Evolutionary conservation across 2,329 filamentous ascomycete genomes (phyloP).

Genomic region (Colletotrichum kahawae): DNA sequence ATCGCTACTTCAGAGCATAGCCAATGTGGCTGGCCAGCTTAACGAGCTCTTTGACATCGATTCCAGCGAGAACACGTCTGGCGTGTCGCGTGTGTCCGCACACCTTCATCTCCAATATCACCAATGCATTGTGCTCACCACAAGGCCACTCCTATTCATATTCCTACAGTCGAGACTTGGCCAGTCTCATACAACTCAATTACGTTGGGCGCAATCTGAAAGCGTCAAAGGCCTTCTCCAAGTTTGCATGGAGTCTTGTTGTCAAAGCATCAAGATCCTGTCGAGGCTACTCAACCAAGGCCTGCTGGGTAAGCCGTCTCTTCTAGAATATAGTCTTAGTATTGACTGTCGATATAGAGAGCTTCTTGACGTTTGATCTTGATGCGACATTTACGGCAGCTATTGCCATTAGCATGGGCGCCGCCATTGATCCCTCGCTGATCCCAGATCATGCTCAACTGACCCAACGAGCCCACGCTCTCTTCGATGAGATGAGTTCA

Average conservation of each 20-base stretch:
- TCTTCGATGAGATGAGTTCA: neutral
- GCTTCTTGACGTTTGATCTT: neutral
- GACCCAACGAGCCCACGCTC: neutral
- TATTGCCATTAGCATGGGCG: neutral
- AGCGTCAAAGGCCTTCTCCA: neutral
- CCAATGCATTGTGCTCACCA: neutral
- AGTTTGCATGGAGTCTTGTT: neutral
- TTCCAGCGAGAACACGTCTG: neutral
- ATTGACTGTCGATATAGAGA: neutral
- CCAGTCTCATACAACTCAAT: neutral
- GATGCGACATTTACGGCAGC: neutral
- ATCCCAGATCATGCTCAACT: neutral
- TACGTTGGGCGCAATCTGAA: neutral
- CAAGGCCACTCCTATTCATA: neutral
- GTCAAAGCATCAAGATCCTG: neutral
- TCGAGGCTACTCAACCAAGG: neutral
- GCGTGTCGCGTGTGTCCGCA: neutral
- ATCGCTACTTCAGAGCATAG: neutral
- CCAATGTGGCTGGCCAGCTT: neutral
- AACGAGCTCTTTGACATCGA: neutral
- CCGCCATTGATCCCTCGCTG: neutral
- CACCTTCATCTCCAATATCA: neutral
- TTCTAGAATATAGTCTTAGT: rapidly evolving
- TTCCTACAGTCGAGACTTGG: neutral
- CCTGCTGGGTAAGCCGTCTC: neutral